phyloP scores from a whole-genome alignment of 1,284 basidiomycete genomes.

The Fistulinella staudtii region DNA sequence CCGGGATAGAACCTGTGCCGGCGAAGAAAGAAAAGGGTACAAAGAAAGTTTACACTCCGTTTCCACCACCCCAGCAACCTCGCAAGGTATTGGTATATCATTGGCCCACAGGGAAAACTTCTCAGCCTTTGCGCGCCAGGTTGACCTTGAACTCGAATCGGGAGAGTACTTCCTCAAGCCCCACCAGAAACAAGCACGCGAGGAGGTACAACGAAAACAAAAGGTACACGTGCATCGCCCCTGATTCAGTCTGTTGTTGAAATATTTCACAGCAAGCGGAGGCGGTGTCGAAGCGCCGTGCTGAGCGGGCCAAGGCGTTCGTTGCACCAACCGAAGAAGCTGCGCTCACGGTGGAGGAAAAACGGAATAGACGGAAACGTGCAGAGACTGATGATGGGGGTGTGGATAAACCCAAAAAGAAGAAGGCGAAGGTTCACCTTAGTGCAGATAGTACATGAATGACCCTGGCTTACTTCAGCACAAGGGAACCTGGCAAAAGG shows the following conservation, averaged over 20 bases:
- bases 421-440: slow-evolving; percentile 21
- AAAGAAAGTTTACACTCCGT: slow-evolving; percentile 98
- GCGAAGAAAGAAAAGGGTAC: slow-evolving; percentile 47
- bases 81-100: slow-evolving; percentile 63
- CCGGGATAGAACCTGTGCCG: slow-evolving; percentile 47
- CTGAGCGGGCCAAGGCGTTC: slow-evolving; percentile 79
- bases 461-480: slow-evolving; percentile 28
- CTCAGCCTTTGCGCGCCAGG: slow-evolving; percentile 38
- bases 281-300: slow-evolving; percentile 61
- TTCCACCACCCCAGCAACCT: slow-evolving; percentile 92
- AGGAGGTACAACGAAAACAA: slow-evolving; percentile 62
- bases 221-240: slow-evolving; percentile 53
- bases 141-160: slow-evolving; percentile 92
- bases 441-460: background rate
- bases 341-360: slow-evolving; percentile 75
- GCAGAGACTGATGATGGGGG: slow-evolving; percentile 15
- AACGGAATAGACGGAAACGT: slow-evolving; percentile 57
- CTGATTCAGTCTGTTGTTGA: slow-evolving; percentile 1
- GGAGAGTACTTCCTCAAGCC: slow-evolving; percentile 98
- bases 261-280: slow-evolving; percentile 64
- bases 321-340: slow-evolving; percentile 75
- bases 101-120: background rate
- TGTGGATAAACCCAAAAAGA: slow-evolving; percentile 34
- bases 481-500: no score
- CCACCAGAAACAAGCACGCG: slow-evolving; percentile 69